These are phyloP conservation scores for Trametes hirsuta DNA, from an alignment of 1,284 basidiomycete genomes.

Conservation along the genomic window DNA sequence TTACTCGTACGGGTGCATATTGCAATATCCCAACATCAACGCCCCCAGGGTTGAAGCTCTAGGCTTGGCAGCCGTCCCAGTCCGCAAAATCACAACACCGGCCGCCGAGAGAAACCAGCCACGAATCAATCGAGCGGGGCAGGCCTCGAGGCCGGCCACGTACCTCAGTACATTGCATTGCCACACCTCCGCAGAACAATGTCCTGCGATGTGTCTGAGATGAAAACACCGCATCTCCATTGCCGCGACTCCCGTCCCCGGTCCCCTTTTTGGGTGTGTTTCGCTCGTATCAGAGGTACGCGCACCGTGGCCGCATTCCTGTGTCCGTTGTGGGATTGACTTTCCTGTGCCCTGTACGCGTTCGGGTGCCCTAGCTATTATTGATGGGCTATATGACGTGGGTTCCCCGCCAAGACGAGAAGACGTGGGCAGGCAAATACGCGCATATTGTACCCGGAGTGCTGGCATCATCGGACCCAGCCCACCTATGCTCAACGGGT, in stretches of 20 bases:
- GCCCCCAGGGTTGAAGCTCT: too few relatives aligned
- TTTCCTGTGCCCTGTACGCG: not conserved
- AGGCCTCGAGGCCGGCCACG: too few relatives aligned
- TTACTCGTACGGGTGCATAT: too few relatives aligned
- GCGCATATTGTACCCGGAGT: too few relatives aligned
- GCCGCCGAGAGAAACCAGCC: not conserved
- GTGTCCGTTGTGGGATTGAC: not conserved
- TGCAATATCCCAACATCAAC: too few relatives aligned
- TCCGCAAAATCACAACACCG: not conserved
- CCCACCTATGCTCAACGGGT: not conserved
- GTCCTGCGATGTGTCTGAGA: constrained; percentile 6
- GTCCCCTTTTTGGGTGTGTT: constrained; percentile 1
- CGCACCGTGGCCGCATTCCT: constrained; percentile 1
- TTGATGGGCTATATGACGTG: too few relatives aligned
- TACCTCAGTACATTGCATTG: not conserved
- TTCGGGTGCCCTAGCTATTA: too few relatives aligned
- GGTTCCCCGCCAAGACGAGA: too few relatives aligned
- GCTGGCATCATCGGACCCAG: not conserved
- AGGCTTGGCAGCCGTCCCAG: not conserved
- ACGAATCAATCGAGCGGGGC: not conserved
- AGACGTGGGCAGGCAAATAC: too few relatives aligned
- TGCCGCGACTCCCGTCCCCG: constrained; percentile 3
- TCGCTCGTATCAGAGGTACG: constrained; percentile 9
- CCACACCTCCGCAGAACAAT: not conserved
- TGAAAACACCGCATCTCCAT: constrained; percentile 7